phyloP scores from a whole-genome alignment of 2,329 filamentous ascomycete genomes.

The Ceratocystiopsis brevicomis region DNA sequence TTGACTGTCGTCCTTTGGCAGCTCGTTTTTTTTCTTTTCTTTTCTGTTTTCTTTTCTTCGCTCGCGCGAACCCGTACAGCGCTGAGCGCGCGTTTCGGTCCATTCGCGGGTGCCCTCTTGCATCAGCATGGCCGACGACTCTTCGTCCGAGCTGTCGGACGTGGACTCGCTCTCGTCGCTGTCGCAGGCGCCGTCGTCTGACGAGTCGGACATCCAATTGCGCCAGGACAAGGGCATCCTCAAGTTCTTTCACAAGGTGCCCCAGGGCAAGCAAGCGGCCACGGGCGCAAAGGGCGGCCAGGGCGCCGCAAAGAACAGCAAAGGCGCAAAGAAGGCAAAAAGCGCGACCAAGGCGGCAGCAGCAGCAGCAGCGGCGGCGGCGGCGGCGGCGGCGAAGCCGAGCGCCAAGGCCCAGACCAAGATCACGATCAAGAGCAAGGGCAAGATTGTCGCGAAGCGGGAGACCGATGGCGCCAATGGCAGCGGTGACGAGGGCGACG shows the following conservation, averaged over 20 bases:
- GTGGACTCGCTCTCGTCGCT: constrained; percentile 28
- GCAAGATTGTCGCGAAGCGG: constrained; percentile 7
- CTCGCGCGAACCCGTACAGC: too few relatives aligned
- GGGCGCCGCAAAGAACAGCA: too few relatives aligned
- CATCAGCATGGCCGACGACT: constrained; percentile 36
- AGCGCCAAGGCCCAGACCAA: constrained; percentile 6
- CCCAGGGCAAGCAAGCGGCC: constrained; percentile 18
- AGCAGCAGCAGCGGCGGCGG: too few relatives aligned
- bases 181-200: constrained; percentile 32
- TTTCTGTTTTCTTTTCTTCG: too few relatives aligned
- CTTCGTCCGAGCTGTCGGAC: constrained; percentile 44
- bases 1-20: too few relatives aligned
- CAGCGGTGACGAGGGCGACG: constrained; percentile 26
- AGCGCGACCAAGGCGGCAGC: too few relatives aligned
- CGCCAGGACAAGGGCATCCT: constrained; percentile 38
- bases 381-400: too few relatives aligned
- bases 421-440: constrained; percentile 6
- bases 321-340: too few relatives aligned
- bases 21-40: too few relatives aligned
- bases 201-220: constrained; percentile 30
- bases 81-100: too few relatives aligned
- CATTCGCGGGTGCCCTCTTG: too few relatives aligned
- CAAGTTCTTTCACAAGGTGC: constrained; percentile 46
- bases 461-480: constrained; percentile 17
- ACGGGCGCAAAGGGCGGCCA: too few relatives aligned